Conservation (phyloP, 805 yeast species). For the Suhomyces sp. region DNA sequence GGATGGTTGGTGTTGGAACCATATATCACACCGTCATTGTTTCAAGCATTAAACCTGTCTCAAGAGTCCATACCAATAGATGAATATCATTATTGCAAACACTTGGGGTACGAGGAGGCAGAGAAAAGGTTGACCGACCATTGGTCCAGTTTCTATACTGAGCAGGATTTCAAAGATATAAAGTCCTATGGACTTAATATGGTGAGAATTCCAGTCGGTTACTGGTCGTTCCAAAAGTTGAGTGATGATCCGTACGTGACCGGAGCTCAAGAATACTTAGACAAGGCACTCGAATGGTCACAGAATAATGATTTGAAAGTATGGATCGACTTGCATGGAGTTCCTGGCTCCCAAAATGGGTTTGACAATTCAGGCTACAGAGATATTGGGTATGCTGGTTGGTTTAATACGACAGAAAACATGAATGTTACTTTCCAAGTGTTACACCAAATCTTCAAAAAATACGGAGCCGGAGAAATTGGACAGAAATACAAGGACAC, state of each 20-base stretch:
- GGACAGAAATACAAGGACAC: slow-evolving; percentile 28
- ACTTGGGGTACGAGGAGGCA: slow-evolving; percentile 50
- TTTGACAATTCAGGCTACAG: slow-evolving; percentile 82
- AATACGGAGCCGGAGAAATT: slow-evolving; percentile 32
- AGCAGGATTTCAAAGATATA: slow-evolving; percentile 55
- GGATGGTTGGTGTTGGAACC: slow-evolving; percentile 77
- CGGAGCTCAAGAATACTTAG: slow-evolving; percentile 65
- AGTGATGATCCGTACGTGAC: slow-evolving; percentile 60
- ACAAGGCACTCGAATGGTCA: slow-evolving; percentile 73
- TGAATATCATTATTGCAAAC: slow-evolving; percentile 54
- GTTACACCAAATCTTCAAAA: slow-evolving; percentile 31
- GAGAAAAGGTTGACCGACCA: slow-evolving; percentile 44
- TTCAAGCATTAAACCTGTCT: slow-evolving; percentile 37
- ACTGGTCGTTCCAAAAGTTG: slow-evolving; percentile 67
- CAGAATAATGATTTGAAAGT: slow-evolving; percentile 59
- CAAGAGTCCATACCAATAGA: slow-evolving; percentile 57
- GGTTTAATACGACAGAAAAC: slow-evolving; percentile 31
- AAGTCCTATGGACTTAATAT: slow-evolving; percentile 57
- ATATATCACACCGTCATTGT: slow-evolving; percentile 65
- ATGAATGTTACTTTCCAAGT: slow-evolving; percentile 31
- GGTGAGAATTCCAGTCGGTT: slow-evolving; percentile 78
- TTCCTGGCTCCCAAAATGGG: slow-evolving; percentile 96
- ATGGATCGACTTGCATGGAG: slow-evolving; percentile 94
- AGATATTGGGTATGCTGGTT: slow-evolving; percentile 38
- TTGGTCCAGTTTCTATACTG: slow-evolving; percentile 60